Evolutionary conservation across 169 alveolate species (phyloP).

Genomic region (Perkinsus marinus): DNA sequence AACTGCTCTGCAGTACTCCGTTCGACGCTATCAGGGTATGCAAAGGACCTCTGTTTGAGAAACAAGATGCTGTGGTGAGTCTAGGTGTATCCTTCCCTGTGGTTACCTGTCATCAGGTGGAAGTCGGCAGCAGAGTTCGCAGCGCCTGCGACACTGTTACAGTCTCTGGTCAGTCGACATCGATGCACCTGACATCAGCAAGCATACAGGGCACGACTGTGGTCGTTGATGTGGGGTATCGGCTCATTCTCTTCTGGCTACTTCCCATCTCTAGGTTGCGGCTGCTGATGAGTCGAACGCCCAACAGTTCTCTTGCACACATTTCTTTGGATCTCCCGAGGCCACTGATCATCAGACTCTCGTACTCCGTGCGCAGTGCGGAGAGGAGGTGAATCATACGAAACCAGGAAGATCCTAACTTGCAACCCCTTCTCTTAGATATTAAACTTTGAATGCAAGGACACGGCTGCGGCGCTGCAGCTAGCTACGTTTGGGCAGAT

Average conservation of each 20-base stretch:
- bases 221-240: background rate
- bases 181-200: background rate
- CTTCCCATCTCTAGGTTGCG: background rate
- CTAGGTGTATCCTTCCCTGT: background rate
- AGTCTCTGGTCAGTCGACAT: background rate
- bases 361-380: background rate
- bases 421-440: background rate
- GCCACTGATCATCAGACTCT: background rate
- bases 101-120: background rate
- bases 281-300: background rate
- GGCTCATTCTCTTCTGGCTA: too few species aligned
- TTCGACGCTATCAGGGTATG: background rate
- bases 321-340: background rate
- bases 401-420: background rate
- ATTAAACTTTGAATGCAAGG: background rate
- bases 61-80: background rate
- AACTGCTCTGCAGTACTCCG: background rate
- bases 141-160: background rate
- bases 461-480: background rate
- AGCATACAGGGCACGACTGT: background rate
- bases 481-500: background rate
- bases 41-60: background rate
- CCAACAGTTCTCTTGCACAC: background rate
- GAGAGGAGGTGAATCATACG: background rate
- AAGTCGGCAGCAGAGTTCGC: background rate